Base-by-base conservation (phyloP, 2,329 filamentous ascomycete genomes). In the Gnomoniopsis sp. region DNA sequence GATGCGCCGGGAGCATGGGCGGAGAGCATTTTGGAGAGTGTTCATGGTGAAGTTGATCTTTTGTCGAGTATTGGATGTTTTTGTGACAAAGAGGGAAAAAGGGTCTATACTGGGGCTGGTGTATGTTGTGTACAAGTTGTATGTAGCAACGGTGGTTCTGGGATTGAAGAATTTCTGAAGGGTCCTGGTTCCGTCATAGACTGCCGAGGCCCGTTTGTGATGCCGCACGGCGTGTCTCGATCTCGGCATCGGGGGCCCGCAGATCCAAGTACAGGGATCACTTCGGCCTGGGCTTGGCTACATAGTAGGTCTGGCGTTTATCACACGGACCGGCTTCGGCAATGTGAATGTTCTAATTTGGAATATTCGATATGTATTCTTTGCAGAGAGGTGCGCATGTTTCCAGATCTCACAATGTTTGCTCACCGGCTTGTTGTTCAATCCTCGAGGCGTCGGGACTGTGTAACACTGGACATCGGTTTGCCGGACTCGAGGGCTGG, bases 1-100 rank as follows among this genome's bases (percentile, higher is more conserved):
- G 51, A 64, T 60, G 52, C 63, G 64, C 23, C 64, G 65, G 49
- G 60, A 52, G 33, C 55, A 49, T 38, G 61, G 58, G 12, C 61
- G 55, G 41, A 57, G 49, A 41, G 59, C 43, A 41, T 59, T 50
- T 30, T 58, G 59, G 52, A 58, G 53, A 17, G 53, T 33, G 22
- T 55, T 59, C 56, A 59, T 61, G 48, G 3, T 50, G 43, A 15
- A 17, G 34, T 17, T 8, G 21, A 38, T 14, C 10, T 6, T 26
- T 14, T 26, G 10, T 23, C n/a, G n/a, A n/a, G n/a, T n/a, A n/a
- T n/a, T n/a, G n/a, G n/a, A n/a, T n/a, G n/a, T n/a, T n/a, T n/a
- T n/a, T n/a, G n/a, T n/a, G n/a, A n/a, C n/a, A n/a, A n/a, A n/a
- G n/a, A n/a, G n/a, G n/a, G n/a, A n/a, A n/a, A n/a, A n/a, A n/a